Evolutionary conservation across 2,329 filamentous ascomycete species (phyloP), one percentile per base, ranked within the genome.

Genomic region (Phyllosticta citrichinensis): DNA sequence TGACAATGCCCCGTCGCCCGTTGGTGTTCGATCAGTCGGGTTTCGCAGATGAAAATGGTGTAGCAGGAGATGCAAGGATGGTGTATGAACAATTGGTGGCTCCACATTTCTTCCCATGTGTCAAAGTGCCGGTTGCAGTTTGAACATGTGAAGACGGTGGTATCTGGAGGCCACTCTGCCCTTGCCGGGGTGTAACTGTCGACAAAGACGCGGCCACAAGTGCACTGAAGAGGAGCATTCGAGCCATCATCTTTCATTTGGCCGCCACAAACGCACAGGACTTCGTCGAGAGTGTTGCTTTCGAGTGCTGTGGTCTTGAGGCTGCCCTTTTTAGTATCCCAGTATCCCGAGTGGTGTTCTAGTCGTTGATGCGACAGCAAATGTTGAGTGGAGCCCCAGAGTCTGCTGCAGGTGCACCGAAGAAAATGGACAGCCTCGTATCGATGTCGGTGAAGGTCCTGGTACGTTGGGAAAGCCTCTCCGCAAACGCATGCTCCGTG

Each of bases 51-150:
- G 35, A 52, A 62, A 8, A 62, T 58, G 3, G n/a, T 27, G 56
- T 62, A 56, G 56, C 60, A 62, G n/a, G 55, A 51, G 51, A 62
- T 62, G 40, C 60, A 62, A n/a, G 60, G 55, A 33, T 62, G 60
- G 52, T 62, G 60, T n/a, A 58, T 57, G 8, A 30, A 57, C 24
- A 62, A 55, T 51, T 62, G 55, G 33, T 62, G 60, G 9, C 40
- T 51, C 60, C 60, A 62, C 60, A 62, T 62, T n/a, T 55, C 56
- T 33, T 58, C 60, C 60, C 60, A 62, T 33, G 30, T 58, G n/a
- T 62, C 52, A 56, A 50, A 62, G 1, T n/a, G n/a, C 12, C 33
- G 55, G 2, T 22, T 47, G 55, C 60, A 62, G 52, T 51, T 55
- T n/a, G 51, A 50, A 52, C 60, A 62, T 12, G 33, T 9, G 52